Conservation (phyloP, 495 filamentous ascomycete species). For the Penicillium egyptiacum region DNA sequence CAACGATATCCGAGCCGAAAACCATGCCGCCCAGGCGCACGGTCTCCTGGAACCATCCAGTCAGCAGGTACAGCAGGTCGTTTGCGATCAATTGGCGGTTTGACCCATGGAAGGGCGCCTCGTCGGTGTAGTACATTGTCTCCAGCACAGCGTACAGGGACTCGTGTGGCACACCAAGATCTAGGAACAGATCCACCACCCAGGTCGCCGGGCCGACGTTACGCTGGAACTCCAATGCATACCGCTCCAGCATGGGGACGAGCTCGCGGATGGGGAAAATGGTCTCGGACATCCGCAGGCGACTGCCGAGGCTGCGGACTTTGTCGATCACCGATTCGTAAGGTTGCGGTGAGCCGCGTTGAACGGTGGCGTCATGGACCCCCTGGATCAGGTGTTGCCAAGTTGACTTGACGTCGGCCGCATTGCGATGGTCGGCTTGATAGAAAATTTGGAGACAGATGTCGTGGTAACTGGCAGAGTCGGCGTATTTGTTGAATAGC, state of each 20-base stretch:
- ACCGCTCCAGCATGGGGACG: slow-evolving; percentile 73
- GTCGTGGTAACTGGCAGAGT: slow-evolving; percentile 86
- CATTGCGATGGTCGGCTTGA: slow-evolving; percentile 81
- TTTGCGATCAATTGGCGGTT: slow-evolving; percentile 59
- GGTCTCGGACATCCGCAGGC: slow-evolving; percentile 72
- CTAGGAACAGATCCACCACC: slow-evolving; percentile 79
- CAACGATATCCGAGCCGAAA: slow-evolving; percentile 54
- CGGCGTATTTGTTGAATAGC: slow-evolving; percentile 89
- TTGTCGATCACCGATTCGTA: slow-evolving; percentile 77
- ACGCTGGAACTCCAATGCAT: slow-evolving; percentile 70
- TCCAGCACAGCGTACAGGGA: slow-evolving; percentile 76
- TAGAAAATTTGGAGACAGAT: slow-evolving; percentile 89
- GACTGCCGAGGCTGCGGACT: slow-evolving; percentile 72
- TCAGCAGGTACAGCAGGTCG: slow-evolving; percentile 62
- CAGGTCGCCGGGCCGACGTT: slow-evolving; percentile 68
- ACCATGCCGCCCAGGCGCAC: slow-evolving; percentile 52
- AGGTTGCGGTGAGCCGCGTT: slow-evolving; percentile 56
- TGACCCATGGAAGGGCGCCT: slow-evolving; percentile 73
- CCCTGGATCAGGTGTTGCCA: slow-evolving; percentile 80
- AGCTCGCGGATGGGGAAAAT: slow-evolving; percentile 71
- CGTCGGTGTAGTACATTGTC: slow-evolving; percentile 76
- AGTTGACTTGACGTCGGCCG: slow-evolving; percentile 73
- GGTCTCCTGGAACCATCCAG: slow-evolving; percentile 63
- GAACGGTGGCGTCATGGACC: slow-evolving; percentile 62
- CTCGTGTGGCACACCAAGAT: slow-evolving; percentile 72